Base-by-base conservation (phyloP, 495 filamentous ascomycete genomes). In the Penicillium coprophilum region DNA sequence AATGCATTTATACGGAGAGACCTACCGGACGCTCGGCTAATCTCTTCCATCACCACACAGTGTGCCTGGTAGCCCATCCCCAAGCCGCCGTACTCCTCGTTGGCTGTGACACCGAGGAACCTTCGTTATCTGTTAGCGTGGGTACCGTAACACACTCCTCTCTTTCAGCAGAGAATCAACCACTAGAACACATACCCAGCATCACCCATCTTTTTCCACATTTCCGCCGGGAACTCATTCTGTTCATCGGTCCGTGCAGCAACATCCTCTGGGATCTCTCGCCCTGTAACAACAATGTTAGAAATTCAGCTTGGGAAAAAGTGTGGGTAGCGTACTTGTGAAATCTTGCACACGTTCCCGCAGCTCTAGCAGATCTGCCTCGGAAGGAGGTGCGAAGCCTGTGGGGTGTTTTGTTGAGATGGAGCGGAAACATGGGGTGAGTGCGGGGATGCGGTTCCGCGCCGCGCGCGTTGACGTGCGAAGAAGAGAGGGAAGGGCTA, bases 51-150 rank as follows among this genome's bases (percentile, higher is more conserved):
- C 10, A 97, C 90, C 5, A 96, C 77, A 69, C 92, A 97, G 67
- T 98, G 94, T 28, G 95, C 95, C 71, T 98, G 95, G 73, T 98
- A 98, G 36, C 94, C 94, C 83, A 97, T 85, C 4, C 81, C 89
- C 50, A 97, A 71, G 4, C 94, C 94, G 39, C 94, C 95, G 50
- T 93, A 92, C 40, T 92, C 87, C 70, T 97, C 93, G 70, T 96
- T 91, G 13, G 90, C 95, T 0, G 94, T 98, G 60, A 97, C 87
- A 39, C 94, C 94, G 19, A 98, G 82, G 53, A 97, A 88, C 4
- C 91, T 83, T 43, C 0, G 46, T 3, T 3, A 11, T 50, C 15
- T 28, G 46, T 58, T 40, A 57, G 61, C 31, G 43, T 28, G 30
- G 7, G 38, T 27, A 19, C 19, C 2, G 15, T 15, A 27, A 46